Percentiles rank a stretch among this genome's conserved stretches.
Conservation (phyloP, 2,329 filamentous ascomycete genomes). For the Talaromyces sp. region DNA sequence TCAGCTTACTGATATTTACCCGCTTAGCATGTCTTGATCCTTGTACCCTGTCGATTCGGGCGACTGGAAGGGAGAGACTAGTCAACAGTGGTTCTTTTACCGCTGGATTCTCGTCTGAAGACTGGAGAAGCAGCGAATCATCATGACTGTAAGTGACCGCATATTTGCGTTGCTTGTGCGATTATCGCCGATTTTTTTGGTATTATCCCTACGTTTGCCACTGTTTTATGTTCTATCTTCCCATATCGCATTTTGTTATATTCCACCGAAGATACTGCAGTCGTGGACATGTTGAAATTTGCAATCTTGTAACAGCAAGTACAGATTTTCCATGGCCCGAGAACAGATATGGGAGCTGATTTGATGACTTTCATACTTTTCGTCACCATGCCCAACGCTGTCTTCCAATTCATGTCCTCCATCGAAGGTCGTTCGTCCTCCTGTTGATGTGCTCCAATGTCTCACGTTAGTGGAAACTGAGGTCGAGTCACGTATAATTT, state of each 20-base stretch:
- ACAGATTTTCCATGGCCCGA: background rate
- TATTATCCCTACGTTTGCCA: background rate
- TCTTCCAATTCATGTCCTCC: background rate
- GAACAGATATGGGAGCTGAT: no score
- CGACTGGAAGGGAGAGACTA: slow-evolving; percentile 4
- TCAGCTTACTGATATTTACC: slow-evolving; percentile 11
- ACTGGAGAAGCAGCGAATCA: slow-evolving; percentile 7
- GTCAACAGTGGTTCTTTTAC: background rate
- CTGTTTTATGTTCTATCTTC: background rate
- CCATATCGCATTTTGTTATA: background rate
- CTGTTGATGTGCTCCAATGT: background rate
- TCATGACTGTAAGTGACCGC: slow-evolving; percentile 19
- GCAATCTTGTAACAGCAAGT: background rate
- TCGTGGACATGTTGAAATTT: background rate
- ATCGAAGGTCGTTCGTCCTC: background rate
- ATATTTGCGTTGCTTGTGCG: background rate
- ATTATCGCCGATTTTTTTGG: background rate
- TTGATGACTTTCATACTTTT: background rate
- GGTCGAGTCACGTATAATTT: background rate
- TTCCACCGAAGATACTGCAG: background rate
- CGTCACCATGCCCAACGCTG: background rate
- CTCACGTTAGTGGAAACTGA: background rate
- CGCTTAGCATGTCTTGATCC: slow-evolving; percentile 18
- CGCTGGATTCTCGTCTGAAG: background rate
- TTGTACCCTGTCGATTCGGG: slow-evolving; percentile 17